Base-by-base conservation (phyloP, 345 rosid genomes). In the Jatropha curcas region DNA sequence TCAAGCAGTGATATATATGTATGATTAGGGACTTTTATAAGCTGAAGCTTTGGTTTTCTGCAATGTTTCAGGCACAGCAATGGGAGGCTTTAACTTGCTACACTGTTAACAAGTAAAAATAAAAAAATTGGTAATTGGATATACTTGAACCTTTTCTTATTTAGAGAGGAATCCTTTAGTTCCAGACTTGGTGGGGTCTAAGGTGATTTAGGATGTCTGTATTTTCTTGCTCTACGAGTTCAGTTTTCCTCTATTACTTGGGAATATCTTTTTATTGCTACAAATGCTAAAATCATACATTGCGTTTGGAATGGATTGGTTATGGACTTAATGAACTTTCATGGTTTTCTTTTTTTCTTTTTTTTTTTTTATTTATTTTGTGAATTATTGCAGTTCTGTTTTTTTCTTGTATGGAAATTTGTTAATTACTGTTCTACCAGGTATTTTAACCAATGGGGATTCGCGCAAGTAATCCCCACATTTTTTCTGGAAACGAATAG, bases 161-260 rank as follows among this genome's bases (percentile, higher is more conserved):
- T 78, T 74, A 75, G 77, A 27, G 68, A 68, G 83, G 83, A 86
- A 84, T 86, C 87, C 87, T 76, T 84, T 80, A 72, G 89, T 60
- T 65, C 82, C 84, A 20, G 63, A 22, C 41, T 60, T 68, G 34
- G 66, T 64, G 89, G 87, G 87, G 65, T 72, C 86, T 76, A 70
- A 84, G 84, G 89, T 71, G 87, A 86, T 84, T 80, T 82, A 78
- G 79, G 74, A 61, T 77, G 34, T 50, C 35, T 39, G 68, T 55
- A 19, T 51, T 72, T 75, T 71, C 30, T 25, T 34, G 71, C 43
- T 65, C 35, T 51, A 30, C 35, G 5, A 37, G 19, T 50, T 43
- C 51, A 7, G 9, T 25, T 61, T 64, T 67, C 30, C 39, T 3
- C 31, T 45, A 52, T 64, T 67, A 31, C 50, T 16, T 67, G 30